These are phyloP conservation scores for Tuber borchii DNA, from an alignment of 495 filamentous ascomycete genomes.

Conservation along the genomic window DNA sequence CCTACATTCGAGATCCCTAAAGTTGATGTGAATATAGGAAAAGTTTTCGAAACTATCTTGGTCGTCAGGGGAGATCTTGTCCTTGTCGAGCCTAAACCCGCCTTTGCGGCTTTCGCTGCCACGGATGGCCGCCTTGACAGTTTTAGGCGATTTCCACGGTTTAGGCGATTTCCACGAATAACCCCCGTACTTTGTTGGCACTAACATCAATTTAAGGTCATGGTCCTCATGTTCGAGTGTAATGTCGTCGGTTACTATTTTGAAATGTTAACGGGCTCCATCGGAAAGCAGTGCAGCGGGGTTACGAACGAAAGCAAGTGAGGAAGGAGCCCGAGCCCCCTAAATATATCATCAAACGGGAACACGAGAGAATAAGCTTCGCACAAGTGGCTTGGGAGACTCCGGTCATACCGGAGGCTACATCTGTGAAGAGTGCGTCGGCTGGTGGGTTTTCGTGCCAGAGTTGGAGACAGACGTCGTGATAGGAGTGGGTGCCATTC, in stretches of 20 bases:
- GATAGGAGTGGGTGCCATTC: conserved; percentile 18
- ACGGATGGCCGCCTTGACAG: conserved; percentile 11
- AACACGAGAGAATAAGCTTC: conserved; percentile 21
- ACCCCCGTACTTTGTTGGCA: conserved; percentile 24
- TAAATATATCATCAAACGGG: conserved; percentile 24
- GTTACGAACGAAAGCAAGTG: conserved; percentile 20
- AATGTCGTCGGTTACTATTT: conserved; percentile 25
- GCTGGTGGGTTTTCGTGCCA: conserved; percentile 23
- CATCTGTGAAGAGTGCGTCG: conserved; percentile 17
- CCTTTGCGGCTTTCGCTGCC: conserved; percentile 18
- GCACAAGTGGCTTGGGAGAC: conserved; percentile 14
- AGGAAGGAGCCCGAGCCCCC: conserved; percentile 20
- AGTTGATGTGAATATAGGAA: conserved; percentile 24
- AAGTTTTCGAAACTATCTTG: conserved; percentile 19
- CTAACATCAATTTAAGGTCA: conserved; percentile 10
- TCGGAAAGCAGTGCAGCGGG: background rate
- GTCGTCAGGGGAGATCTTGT: conserved; percentile 17
- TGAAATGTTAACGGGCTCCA: background rate
- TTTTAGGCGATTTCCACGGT: conserved; percentile 9
- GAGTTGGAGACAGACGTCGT: conserved; percentile 20
- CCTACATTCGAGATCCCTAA: conserved; percentile 17
- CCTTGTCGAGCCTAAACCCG: conserved; percentile 24
- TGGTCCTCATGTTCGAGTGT: conserved; percentile 17
- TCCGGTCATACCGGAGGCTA: conserved; percentile 17
- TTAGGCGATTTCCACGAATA: conserved; percentile 8